These are phyloP conservation scores for Phlyctochytrium planicorne DNA, from an alignment of 192 early-diverging fungal genomes.

Conservation along the genomic window DNA sequence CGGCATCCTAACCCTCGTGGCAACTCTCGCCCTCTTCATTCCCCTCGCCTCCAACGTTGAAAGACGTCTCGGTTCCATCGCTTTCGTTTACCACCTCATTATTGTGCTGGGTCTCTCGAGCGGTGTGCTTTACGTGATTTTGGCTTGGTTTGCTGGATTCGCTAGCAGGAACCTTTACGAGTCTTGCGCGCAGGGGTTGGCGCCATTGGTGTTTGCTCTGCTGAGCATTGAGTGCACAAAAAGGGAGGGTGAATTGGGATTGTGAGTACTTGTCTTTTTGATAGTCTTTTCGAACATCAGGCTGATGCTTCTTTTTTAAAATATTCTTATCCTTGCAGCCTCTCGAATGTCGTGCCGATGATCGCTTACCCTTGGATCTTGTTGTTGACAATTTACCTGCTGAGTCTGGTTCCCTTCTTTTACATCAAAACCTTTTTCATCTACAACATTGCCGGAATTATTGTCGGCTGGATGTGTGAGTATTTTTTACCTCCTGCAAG, in stretches of 20 bases:
- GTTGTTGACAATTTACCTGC: background rate
- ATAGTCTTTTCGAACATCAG: no score
- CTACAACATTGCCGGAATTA: background rate
- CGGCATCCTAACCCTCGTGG: background rate
- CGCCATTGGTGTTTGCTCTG: background rate
- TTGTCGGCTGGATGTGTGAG: background rate
- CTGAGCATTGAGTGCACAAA: background rate
- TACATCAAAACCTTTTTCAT: background rate
- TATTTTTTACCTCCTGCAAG: no score
- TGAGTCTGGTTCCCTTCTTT: background rate
- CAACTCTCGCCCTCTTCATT: background rate
- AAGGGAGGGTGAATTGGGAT: background rate
- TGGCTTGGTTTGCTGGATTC: background rate
- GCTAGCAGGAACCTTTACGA: background rate
- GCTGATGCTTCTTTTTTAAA: background rate
- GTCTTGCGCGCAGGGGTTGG: background rate
- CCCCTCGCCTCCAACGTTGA: background rate
- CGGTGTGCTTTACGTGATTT: background rate
- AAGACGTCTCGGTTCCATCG: background rate
- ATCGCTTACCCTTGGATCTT: background rate
- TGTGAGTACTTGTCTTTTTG: background rate
- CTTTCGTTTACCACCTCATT: background rate
- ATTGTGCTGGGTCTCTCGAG: background rate
- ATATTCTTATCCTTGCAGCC: background rate
- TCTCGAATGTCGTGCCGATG: background rate